Evolutionary conservation across 495 filamentous ascomycete genomes (phyloP), one percentile per base, ranked within the genome.

Genomic region (Penicillium cinerascens): DNA sequence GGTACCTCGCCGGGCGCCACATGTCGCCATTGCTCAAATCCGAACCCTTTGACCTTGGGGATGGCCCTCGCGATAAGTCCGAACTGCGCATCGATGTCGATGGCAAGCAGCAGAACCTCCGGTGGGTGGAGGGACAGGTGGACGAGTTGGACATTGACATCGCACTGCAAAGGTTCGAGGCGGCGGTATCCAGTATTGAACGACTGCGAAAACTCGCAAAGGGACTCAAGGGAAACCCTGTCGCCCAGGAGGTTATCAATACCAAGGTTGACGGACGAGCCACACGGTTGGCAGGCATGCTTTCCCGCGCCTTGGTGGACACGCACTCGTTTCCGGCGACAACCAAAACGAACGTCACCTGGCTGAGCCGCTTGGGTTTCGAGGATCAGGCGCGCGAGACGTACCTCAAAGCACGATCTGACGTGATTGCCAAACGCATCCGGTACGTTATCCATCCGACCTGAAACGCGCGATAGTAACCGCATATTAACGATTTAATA

Each of bases 61-160:
- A 88, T 2, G 67, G 85, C 16, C 75, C 90, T 13, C 87, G 92
- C 60, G 87, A 91, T 56, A 74, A 73, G 23, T 75, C 82, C 0
- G 82, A 82, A 42, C 81, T 96, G 69, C 78, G 95, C 33, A 91
- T 99, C 51, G 95, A 97, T 56, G 91, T 97, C 22, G 93, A 97
- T 59, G 93, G 95, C 20, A 92, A 95, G 60, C 92, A 96, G 58
- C 89, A 96, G 65, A 96, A 92, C 59, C 78, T 99, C 16, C 87
- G 93, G 18, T 96, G 89, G 88, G 91, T 97, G 0, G 93, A 99
- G 63, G 81, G 82, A 39, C 91, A 97, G 70, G 86, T 99, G 59
- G 93, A 99, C 63, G 91, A 96, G 61, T 82, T 99, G 4, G 95
- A 97, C 58, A 96, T 96, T 56, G 85, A 91, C 63, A 93, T 99